A percentile compares a stretch with the other conserved stretches of the same genome.
phyloP scores from a whole-genome alignment of 2,329 filamentous ascomycete species.

The Westerdykella aurantiaca region DNA sequence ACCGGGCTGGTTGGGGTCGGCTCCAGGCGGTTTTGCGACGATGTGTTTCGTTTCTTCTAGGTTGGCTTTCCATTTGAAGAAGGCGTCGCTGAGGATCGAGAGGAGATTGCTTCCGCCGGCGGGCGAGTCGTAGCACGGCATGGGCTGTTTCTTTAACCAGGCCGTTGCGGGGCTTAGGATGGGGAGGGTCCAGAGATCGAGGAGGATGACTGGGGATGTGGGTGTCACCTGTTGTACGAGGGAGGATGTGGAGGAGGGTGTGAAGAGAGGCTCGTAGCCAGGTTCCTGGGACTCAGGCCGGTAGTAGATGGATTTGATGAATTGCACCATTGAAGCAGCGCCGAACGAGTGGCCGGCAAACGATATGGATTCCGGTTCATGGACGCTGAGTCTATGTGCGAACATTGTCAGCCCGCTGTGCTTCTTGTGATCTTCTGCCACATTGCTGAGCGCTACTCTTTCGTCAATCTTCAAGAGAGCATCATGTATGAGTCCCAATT shows the following conservation, averaged over 20 bases:
- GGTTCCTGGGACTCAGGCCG: conserved; percentile 40
- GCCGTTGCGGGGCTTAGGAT: conserved; percentile 57
- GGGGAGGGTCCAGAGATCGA: conserved; percentile 79
- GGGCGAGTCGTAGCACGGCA: conserved; percentile 59
- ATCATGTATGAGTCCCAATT: conserved; percentile 65
- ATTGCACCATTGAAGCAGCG: conserved; percentile 65
- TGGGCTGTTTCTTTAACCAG: conserved; percentile 63
- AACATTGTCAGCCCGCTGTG: conserved; percentile 48
- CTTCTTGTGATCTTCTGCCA: conserved; percentile 39
- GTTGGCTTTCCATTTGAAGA: conserved; percentile 72
- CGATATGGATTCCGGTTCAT: conserved; percentile 64
- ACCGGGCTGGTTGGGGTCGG: conserved; percentile 39
- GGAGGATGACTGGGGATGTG: conserved; percentile 58
- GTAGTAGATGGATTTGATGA: conserved; percentile 75
- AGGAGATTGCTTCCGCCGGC: conserved; percentile 54
- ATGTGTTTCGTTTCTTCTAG: conserved; percentile 62
- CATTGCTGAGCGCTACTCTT: conserved; percentile 44
- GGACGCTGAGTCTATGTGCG: conserved; percentile 57
- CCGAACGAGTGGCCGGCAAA: conserved; percentile 81
- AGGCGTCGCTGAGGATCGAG: conserved; percentile 68
- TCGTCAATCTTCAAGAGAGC: conserved; percentile 62
- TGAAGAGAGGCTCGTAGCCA: conserved; percentile 56
- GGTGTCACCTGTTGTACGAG: conserved; percentile 64
- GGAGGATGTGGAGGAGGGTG: conserved; percentile 50
- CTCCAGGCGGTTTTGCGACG: conserved; percentile 53